These are phyloP conservation scores for Acorus gramineus DNA, from an alignment of 106 monocot genomes.

Conservation along the genomic window DNA sequence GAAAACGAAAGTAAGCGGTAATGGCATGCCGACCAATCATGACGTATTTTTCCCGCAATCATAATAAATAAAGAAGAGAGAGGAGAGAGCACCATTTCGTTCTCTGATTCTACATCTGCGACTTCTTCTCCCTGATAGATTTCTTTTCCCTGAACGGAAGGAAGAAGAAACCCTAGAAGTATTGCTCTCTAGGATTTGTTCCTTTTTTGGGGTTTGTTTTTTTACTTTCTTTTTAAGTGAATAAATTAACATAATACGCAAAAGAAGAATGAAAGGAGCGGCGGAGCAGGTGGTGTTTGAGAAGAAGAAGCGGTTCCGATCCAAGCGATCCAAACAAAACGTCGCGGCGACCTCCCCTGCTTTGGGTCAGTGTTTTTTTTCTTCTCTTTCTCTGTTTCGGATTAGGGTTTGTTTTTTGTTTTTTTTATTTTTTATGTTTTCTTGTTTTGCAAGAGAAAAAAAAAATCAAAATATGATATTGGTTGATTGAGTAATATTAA, in stretches of 20 bases:
- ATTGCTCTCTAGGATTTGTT: too few relatives aligned
- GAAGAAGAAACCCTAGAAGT: too few relatives aligned
- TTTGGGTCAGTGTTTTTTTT: neutral
- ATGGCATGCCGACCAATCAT: slow-evolving; percentile 23
- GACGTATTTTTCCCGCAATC: slow-evolving; percentile 4
- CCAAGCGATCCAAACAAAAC: slow-evolving; percentile 30
- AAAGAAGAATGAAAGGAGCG: slow-evolving; percentile 3
- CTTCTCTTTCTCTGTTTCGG: neutral
- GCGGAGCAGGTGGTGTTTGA: slow-evolving; percentile 31
- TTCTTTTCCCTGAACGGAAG: too few relatives aligned
- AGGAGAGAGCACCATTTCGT: too few relatives aligned
- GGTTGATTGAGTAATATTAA: too few relatives aligned
- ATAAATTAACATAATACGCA: slow-evolving; percentile 9
- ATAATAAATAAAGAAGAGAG: neutral
- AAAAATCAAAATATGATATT: too few relatives aligned
- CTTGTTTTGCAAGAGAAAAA: too few relatives aligned
- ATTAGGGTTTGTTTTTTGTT: neutral
- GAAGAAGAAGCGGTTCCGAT: slow-evolving; percentile 30
- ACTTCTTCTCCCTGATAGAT: too few relatives aligned
- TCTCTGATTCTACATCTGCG: too few relatives aligned
- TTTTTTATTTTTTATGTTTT: neutral
- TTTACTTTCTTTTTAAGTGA: too few relatives aligned
- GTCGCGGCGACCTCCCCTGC: neutral
- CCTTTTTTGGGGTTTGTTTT: too few relatives aligned
- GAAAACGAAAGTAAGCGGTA: neutral